phyloP scores from a whole-genome alignment of 2,329 filamentous ascomycete species.

The Blumeriella jaapii region DNA sequence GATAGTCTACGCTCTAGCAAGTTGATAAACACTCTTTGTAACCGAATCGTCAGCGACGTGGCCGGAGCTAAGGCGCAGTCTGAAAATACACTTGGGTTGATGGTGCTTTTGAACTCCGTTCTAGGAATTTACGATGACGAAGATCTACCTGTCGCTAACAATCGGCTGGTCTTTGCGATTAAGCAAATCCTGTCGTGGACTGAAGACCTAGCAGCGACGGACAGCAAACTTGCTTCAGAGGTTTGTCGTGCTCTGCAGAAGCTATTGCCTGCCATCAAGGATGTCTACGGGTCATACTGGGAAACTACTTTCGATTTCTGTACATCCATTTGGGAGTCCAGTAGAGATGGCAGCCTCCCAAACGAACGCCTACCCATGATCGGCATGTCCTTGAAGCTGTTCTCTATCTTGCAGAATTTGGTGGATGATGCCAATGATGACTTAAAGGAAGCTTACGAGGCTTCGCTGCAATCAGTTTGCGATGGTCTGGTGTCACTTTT shows the following conservation, averaged over 20 bases:
- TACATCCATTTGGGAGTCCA: constrained; percentile 43
- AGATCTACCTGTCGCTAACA: constrained; percentile 45
- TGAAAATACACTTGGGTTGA: constrained; percentile 35
- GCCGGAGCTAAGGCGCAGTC: constrained; percentile 35
- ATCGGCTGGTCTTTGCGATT: constrained; percentile 55
- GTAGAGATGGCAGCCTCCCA: constrained; percentile 29
- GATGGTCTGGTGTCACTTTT: constrained; percentile 52
- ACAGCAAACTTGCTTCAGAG: constrained; percentile 36
- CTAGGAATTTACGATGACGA: constrained; percentile 40
- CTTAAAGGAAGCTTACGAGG: constrained; percentile 59
- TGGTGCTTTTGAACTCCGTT: constrained; percentile 44
- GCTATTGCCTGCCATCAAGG: constrained; percentile 62
- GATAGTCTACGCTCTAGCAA: constrained; percentile 36
- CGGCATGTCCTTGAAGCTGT: constrained; percentile 62
- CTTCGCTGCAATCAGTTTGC: constrained; percentile 31
- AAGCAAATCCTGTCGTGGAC: constrained; percentile 68
- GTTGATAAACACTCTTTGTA: constrained; percentile 41
- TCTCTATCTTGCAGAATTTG: constrained; percentile 48
- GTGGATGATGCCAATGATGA: constrained; percentile 79
- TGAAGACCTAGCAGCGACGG: constrained; percentile 36
- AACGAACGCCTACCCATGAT: constrained; percentile 49
- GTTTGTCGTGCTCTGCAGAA: constrained; percentile 44
- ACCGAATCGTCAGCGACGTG: constrained; percentile 49
- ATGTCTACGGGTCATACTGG: constrained; percentile 88
- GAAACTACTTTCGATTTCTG: constrained; percentile 50